A percentile compares a stretch with the other conserved stretches of the same genome.
phyloP scores from a whole-genome alignment of 2,329 filamentous ascomycete species.

The Laburnicola sp. region DNA sequence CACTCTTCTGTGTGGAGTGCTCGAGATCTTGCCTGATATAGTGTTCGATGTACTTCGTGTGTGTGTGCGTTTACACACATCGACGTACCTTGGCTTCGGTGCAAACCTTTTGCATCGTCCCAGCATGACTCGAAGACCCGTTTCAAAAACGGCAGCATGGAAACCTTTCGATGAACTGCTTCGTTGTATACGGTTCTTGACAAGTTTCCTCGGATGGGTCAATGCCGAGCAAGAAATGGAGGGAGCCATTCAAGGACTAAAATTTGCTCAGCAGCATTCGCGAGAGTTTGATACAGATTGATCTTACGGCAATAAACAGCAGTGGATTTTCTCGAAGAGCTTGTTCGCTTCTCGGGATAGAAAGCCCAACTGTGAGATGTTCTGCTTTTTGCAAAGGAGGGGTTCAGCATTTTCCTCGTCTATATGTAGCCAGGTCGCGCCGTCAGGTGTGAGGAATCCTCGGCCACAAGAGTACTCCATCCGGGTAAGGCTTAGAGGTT shows the following conservation, averaged over 20 bases:
- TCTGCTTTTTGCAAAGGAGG: slow-evolving; percentile 51
- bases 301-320: slow-evolving; percentile 40
- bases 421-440: slow-evolving; percentile 26
- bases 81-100: neutral
- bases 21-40: neutral
- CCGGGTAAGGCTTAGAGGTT: slow-evolving; percentile 28
- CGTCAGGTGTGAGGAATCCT: slow-evolving; percentile 47
- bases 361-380: slow-evolving; percentile 54
- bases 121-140: neutral
- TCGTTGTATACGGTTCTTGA: neutral
- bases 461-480: slow-evolving; percentile 44
- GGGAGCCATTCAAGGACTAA: neutral
- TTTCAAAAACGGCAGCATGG: neutral
- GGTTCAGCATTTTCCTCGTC: slow-evolving; percentile 50
- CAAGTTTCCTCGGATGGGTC: neutral
- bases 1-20: no score
- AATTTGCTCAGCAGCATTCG: neutral
- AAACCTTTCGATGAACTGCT: neutral
- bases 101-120: neutral
- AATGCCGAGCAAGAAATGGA: slow-evolving; percentile 5
- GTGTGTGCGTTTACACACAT: neutral
- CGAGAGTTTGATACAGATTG: neutral
- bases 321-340: slow-evolving; percentile 57
- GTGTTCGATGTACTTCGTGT: neutral
- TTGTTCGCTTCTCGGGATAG: slow-evolving; percentile 60